Conservation (phyloP, 176 grass and related monocot species). For the Juncus effusus region DNA sequence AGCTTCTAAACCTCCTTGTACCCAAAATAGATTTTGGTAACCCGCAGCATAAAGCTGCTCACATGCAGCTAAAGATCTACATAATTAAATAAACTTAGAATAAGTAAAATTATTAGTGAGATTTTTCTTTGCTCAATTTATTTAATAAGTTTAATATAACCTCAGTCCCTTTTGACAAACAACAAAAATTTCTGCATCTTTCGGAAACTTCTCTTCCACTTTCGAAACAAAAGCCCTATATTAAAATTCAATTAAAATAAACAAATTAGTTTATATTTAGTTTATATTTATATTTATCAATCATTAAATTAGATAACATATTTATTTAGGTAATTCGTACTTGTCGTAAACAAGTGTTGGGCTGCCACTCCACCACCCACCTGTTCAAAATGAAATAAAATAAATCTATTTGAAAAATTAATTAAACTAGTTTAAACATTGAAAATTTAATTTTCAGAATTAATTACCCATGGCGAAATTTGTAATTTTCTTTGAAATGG, state of each 20-base stretch:
- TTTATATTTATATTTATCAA: slow-evolving; percentile 10
- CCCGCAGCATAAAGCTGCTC: slow-evolving; percentile 84
- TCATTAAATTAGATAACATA: not conserved
- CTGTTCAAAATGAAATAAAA: slow-evolving; percentile 34
- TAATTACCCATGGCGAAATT: slow-evolving; percentile 86
- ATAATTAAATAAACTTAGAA: slow-evolving; percentile 11
- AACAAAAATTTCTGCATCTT: slow-evolving; percentile 78
- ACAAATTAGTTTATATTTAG: too few relatives aligned
- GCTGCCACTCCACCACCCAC: slow-evolving; percentile 99
- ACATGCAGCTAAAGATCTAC: slow-evolving; percentile 85
- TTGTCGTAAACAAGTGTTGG: slow-evolving; percentile 68
- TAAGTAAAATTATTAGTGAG: not conserved
- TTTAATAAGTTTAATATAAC: slow-evolving; percentile 32
- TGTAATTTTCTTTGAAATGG: slow-evolving; percentile 66
- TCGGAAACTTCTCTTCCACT: slow-evolving; percentile 79
- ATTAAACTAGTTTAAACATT: slow-evolving; percentile 1
- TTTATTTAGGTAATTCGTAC: slow-evolving; percentile 43
- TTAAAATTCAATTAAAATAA: slow-evolving; percentile 35
- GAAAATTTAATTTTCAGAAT: not conserved
- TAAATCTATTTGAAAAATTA: not conserved
- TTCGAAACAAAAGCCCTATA: slow-evolving; percentile 67
- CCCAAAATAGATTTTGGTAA: slow-evolving; percentile 87
- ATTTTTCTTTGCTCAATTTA: not conserved
- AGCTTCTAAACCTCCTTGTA: slow-evolving; percentile 93
- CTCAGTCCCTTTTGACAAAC: slow-evolving; percentile 95